Evolutionary conservation across 2,329 filamentous ascomycete genomes (phyloP).

Genomic region (Arthrocladium fulminans): DNA sequence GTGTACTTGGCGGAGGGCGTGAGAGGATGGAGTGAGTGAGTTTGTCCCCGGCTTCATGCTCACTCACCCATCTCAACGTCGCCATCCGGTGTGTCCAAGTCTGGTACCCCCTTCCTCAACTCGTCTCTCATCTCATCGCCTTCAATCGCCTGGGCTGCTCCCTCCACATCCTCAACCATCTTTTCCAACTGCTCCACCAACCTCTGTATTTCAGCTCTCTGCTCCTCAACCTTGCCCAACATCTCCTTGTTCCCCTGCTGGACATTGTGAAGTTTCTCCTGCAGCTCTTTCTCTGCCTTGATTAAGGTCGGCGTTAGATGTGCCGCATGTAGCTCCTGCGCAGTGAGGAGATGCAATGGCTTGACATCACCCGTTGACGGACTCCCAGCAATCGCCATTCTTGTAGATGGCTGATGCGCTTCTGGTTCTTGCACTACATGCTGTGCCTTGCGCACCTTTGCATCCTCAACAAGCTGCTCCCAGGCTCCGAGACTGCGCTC

Average conservation of each 20-base stretch:
- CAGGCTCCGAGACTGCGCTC: slow-evolving; percentile 52
- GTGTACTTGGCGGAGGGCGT: too few species aligned
- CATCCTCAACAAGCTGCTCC: slow-evolving; percentile 52
- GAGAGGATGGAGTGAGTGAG: too few species aligned
- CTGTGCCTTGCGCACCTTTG: slow-evolving; percentile 43
- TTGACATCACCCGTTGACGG: background rate
- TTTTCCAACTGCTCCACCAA: slow-evolving; percentile 47
- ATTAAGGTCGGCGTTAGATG: slow-evolving; percentile 50
- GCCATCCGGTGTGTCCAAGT: background rate
- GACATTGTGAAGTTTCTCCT: slow-evolving; percentile 40
- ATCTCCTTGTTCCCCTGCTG: slow-evolving; percentile 47
- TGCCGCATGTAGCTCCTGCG: slow-evolving; percentile 48
- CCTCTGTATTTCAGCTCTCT: slow-evolving; percentile 49
- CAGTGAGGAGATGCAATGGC: slow-evolving; percentile 27
- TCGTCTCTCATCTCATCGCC: slow-evolving; percentile 28
- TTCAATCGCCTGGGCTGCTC: slow-evolving; percentile 29
- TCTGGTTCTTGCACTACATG: too few species aligned
- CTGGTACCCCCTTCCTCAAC: slow-evolving; percentile 22
- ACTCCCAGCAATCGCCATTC: background rate
- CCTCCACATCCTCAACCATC: slow-evolving; percentile 50
- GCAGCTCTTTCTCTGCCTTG: slow-evolving; percentile 42
- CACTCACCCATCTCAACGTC: slow-evolving; percentile 28
- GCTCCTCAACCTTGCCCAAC: slow-evolving; percentile 42
- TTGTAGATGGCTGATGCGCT: slow-evolving; percentile 4
- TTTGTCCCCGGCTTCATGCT: too few species aligned